Conservation (phyloP, 805 yeast genomes). For the Danielia oregonensis region DNA sequence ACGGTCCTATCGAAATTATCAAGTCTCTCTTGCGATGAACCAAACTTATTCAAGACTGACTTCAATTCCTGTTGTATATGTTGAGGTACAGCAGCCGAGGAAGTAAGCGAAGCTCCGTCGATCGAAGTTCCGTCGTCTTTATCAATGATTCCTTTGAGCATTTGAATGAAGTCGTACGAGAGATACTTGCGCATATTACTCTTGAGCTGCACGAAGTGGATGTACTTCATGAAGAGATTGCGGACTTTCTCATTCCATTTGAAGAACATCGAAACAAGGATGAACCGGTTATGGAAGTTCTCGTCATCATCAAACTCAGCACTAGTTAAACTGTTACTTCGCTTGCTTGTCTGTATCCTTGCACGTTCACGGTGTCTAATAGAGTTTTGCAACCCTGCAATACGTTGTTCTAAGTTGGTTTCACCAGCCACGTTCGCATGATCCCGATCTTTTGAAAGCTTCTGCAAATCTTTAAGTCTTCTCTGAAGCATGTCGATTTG, state of each 20-base stretch:
- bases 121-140: constrained; percentile 38
- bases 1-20: constrained; percentile 31
- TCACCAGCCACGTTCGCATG: constrained; percentile 3
- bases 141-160: constrained; percentile 31
- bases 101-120: constrained; percentile 30
- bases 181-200: constrained; percentile 26
- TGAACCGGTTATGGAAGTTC: constrained; percentile 35
- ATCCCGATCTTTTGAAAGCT: constrained; percentile 5
- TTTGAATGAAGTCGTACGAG: constrained; percentile 31
- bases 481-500: constrained; percentile 23
- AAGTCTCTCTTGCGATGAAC: constrained; percentile 20
- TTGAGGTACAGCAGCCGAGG: constrained; percentile 2
- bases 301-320: constrained; percentile 6
- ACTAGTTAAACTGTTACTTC: constrained; percentile 6
- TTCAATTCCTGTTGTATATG: background rate
- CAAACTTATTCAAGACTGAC: constrained; percentile 3
- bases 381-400: constrained; percentile 19
- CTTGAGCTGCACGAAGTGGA: constrained; percentile 33
- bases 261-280: constrained; percentile 35
- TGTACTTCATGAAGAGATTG: constrained; percentile 30
- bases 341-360: constrained; percentile 1
- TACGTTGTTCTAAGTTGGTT: constrained; percentile 11
- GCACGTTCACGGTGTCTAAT: constrained; percentile 7
- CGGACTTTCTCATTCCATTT: constrained; percentile 41
- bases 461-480: constrained; percentile 25